A percentile compares a stretch with the other conserved stretches of the same genome.
These are phyloP conservation scores for Petunia hybrid DNA, from an alignment of 305 asterid species.

Conservation along the genomic window DNA sequence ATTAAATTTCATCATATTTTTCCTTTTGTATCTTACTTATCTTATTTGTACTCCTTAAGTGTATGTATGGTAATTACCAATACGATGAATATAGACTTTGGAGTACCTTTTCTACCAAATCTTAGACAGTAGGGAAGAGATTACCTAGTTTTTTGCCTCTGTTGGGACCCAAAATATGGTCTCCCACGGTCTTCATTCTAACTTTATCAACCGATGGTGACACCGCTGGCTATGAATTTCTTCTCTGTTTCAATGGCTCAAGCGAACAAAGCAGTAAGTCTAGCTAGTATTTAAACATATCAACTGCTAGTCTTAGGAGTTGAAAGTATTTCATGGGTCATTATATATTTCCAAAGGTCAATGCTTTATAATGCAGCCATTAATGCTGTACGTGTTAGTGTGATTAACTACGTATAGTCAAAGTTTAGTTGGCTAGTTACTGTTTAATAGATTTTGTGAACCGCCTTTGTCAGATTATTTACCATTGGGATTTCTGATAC, in stretches of 20 bases:
- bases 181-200: slow-evolving; percentile 4
- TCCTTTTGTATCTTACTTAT: neutral
- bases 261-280: neutral
- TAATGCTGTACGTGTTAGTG: neutral
- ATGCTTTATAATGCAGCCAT: slow-evolving; percentile 10
- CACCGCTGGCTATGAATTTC: neutral
- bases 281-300: slow-evolving; percentile 18
- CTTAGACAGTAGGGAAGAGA: neutral
- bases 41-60: neutral
- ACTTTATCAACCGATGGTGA: slow-evolving; percentile 8
- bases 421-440: neutral
- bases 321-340: neutral
- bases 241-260: neutral
- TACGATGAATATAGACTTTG: neutral
- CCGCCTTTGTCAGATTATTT: slow-evolving; percentile 21
- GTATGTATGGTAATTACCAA: neutral
- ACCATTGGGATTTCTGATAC: slow-evolving; percentile 14
- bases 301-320: slow-evolving; percentile 14
- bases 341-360: neutral
- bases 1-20: neutral
- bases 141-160: slow-evolving; percentile 10
- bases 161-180: neutral
- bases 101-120: slow-evolving; percentile 20
- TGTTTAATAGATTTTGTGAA: slow-evolving; percentile 6
- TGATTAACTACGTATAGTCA: neutral